phyloP scores from a whole-genome alignment of 1,139 yeast genomes.

The Kodamaea plutei region DNA sequence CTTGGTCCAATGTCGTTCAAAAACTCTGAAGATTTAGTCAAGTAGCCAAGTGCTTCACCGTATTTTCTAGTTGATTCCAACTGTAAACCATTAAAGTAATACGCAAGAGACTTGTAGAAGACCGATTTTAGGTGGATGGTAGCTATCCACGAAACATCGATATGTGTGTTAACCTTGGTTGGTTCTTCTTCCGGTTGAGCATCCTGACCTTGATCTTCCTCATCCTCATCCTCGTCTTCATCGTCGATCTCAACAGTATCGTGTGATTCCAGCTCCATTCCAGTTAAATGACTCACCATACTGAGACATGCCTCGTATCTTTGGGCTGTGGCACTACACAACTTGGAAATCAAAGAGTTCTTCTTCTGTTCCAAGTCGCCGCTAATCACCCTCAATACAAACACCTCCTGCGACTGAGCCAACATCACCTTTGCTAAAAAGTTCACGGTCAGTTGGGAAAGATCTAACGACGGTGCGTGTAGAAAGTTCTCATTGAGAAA shows the following conservation, averaged over 20 bases:
- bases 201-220: constrained; percentile 9
- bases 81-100: constrained; percentile 50
- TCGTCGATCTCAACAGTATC: constrained; percentile 9
- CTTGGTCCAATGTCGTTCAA: constrained; percentile 26
- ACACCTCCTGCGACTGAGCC: constrained; percentile 88
- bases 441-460: constrained; percentile 63
- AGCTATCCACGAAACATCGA: constrained; percentile 45
- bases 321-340: constrained; percentile 59
- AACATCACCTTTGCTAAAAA: constrained; percentile 64
- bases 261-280: constrained; percentile 7
- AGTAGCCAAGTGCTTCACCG: constrained; percentile 76
- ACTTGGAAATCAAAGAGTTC: constrained; percentile 67
- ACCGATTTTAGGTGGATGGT: constrained; percentile 44
- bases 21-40: constrained; percentile 48
- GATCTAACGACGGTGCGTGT: constrained; percentile 84
- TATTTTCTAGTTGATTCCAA: constrained; percentile 50
- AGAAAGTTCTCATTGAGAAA: constrained; percentile 77
- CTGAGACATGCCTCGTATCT: constrained; percentile 50
- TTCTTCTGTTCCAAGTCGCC: constrained; percentile 46
- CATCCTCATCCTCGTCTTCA: constrained; percentile 13
- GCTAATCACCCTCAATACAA: constrained; percentile 59
- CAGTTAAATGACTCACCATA: constrained; percentile 31
- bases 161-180: constrained; percentile 41
- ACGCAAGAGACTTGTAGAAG: constrained; percentile 41
- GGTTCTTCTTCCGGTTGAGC: constrained; percentile 8